A percentile compares a stretch with the other conserved stretches of the same genome.
These are phyloP conservation scores for Coffea canephora DNA, from an alignment of 257 asterid genomes.

Conservation along the genomic window DNA sequence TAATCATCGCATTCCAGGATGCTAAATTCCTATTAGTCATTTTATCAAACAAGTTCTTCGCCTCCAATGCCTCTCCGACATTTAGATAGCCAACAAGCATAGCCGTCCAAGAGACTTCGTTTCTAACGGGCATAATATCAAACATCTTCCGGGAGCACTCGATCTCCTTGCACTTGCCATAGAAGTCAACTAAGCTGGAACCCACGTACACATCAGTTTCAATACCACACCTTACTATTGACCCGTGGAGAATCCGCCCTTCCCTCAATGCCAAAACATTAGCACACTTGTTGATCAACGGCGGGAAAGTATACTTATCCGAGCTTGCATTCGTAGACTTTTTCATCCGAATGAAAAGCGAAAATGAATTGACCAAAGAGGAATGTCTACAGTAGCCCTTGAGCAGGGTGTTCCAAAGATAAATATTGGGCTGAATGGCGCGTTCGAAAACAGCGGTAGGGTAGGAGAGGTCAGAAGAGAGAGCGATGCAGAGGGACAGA, in stretches of 20 bases:
- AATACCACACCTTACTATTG: conserved; percentile 50
- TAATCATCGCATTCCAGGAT: conserved; percentile 69
- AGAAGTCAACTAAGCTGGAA: conserved; percentile 66
- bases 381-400: conserved; percentile 43
- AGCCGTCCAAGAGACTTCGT: conserved; percentile 74
- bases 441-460: conserved; percentile 45
- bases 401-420: conserved; percentile 61
- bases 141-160: conserved; percentile 54
- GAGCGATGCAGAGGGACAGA: conserved; percentile 40
- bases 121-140: conserved; percentile 49
- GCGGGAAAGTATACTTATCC: conserved; percentile 60
- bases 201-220: conserved; percentile 52
- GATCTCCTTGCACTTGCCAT: conserved; percentile 65
- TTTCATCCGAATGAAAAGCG: conserved; percentile 44
- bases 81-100: conserved; percentile 54
- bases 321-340: conserved; percentile 33
- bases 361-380: conserved; percentile 32
- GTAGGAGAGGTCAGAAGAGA: conserved; percentile 38
- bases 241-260: conserved; percentile 62
- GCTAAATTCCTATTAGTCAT: conserved; percentile 59
- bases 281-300: conserved; percentile 55
- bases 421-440: conserved; percentile 47
- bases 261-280: conserved; percentile 43
- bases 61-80: conserved; percentile 40
- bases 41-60: conserved; percentile 52